A percentile compares a stretch with the other conserved stretches of the same genome.
Conservation (phyloP, 495 filamentous ascomycete genomes). For the Podospora conica region DNA sequence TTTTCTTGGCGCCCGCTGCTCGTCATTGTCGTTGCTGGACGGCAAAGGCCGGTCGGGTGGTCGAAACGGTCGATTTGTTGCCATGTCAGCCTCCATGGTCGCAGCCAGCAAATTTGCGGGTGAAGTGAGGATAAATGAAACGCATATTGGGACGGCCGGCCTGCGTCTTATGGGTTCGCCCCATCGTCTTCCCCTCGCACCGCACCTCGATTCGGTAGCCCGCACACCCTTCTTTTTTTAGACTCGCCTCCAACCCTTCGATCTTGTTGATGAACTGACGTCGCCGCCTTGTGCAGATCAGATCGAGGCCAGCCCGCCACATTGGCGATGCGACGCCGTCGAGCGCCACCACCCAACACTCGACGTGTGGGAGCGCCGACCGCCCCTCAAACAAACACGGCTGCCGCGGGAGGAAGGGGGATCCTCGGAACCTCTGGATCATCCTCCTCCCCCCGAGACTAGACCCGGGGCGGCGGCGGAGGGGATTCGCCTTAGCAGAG, state of each 20-base stretch:
- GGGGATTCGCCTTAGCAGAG: not conserved
- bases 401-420: too few species aligned
- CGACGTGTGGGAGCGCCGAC: not conserved
- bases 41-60: constrained; percentile 9
- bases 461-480: constrained; percentile 17
- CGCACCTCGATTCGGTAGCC: constrained; percentile 5
- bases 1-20: constrained; percentile 13
- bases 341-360: not conserved
- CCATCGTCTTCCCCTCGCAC: not conserved
- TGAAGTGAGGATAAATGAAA: constrained; percentile 48
- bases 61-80: constrained; percentile 13
- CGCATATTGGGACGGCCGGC: constrained; percentile 38
- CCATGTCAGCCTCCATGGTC: constrained; percentile 23
- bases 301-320: constrained; percentile 18
- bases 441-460: not conserved
- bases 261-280: constrained; percentile 3
- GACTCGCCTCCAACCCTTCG: constrained; percentile 16
- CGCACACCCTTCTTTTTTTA: constrained; percentile 38
- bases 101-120: constrained; percentile 39
- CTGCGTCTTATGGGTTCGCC: constrained; percentile 27
- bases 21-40: constrained; percentile 10
- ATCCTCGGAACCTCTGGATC: too few species aligned
- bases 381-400: too few species aligned
- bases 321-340: constrained; percentile 7
- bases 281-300: constrained; percentile 12